Evolutionary conservation across 140 eudicot species (phyloP).

Genomic region (Bidens hawaiensis): DNA sequence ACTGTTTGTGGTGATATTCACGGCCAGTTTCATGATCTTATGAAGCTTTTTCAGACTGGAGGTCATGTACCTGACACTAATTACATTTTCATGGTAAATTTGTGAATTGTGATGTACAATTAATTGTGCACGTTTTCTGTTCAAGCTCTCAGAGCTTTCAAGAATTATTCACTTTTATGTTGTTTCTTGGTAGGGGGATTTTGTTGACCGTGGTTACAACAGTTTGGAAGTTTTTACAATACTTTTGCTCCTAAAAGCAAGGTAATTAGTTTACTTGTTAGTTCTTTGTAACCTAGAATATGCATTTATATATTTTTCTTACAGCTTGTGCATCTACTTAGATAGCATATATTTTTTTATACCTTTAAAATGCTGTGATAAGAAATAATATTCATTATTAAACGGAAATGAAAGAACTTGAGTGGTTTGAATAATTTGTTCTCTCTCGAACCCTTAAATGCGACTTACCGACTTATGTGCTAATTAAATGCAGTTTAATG

Average conservation of each 20-base stretch:
- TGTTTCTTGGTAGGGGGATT: constrained; percentile 77
- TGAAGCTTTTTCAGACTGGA: constrained; percentile 97
- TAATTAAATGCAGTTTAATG: neutral
- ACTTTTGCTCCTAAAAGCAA: constrained; percentile 94
- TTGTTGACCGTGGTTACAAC: constrained; percentile 99
- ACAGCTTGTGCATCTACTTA: neutral
- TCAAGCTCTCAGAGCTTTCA: neutral
- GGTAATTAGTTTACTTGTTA: constrained; percentile 34
- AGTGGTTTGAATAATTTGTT: neutral
- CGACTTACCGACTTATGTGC: neutral
- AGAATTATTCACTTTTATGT: neutral
- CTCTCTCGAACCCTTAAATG: neutral
- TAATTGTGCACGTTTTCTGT: neutral
- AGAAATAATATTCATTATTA: neutral
- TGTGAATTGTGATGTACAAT: neutral
- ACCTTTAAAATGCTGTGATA: neutral
- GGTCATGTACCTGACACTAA: constrained; percentile 98
- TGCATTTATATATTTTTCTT: neutral
- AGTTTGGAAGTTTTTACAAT: constrained; percentile 97
- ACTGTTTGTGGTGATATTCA: constrained; percentile 98
- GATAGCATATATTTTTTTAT: neutral
- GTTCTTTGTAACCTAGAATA: neutral
- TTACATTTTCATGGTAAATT: constrained; percentile 82
- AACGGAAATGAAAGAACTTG: neutral
- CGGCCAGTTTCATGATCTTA: constrained; percentile 93